Percentiles rank a stretch among this genome's conserved stretches.
These are phyloP conservation scores for Neopestalotiopsis sp. DNA, from an alignment of 2,329 filamentous ascomycete species.

Conservation along the genomic window DNA sequence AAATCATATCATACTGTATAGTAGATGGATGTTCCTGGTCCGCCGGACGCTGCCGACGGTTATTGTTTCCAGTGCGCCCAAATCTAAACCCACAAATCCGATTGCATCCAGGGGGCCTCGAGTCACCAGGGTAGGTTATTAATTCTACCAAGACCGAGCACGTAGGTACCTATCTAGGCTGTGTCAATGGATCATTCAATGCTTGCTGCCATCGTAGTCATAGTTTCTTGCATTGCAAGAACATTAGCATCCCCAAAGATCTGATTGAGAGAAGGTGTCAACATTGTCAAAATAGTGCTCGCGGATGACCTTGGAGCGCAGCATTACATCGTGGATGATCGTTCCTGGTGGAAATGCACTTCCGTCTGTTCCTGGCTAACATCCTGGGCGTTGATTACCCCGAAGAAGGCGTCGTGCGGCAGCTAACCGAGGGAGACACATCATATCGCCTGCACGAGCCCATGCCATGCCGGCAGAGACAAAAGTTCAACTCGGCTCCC, in stretches of 20 bases:
- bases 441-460: constrained; percentile 11
- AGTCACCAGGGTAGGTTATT: background rate
- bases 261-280: background rate
- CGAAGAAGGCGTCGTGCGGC: constrained; percentile 6
- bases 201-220: background rate
- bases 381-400: background rate
- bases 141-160: background rate
- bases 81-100: background rate
- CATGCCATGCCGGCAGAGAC: background rate
- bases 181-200: no score
- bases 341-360: background rate
- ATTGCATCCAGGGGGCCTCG: background rate
- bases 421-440: constrained; percentile 4
- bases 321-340: background rate
- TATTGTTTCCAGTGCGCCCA: background rate
- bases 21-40: background rate
- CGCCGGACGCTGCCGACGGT: background rate
- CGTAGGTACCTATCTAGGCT: background rate
- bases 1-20: background rate
- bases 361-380: background rate
- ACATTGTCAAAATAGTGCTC: background rate
- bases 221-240: background rate
- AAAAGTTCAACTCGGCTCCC: background rate
- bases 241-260: no score
- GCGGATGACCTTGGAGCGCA: background rate